These are phyloP conservation scores for Mortierella sp. DNA, from an alignment of 371 early-diverging fungal genomes.

Conservation along the genomic window DNA sequence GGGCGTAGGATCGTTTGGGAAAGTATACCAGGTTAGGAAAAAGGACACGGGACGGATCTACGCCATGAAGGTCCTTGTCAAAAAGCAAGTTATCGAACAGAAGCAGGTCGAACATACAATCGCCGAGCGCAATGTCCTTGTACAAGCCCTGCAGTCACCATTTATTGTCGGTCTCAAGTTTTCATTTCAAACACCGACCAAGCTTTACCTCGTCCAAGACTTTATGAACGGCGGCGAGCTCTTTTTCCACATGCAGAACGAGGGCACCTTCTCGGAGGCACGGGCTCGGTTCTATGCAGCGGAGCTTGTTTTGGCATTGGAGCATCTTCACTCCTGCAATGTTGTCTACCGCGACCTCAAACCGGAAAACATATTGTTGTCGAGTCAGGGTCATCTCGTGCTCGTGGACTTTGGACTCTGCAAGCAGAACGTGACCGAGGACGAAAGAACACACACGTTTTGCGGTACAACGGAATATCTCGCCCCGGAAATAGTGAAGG, in stretches of 20 bases:
- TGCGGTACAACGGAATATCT: constrained; percentile 81
- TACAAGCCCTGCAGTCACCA: constrained; percentile 65
- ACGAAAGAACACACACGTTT: constrained; percentile 70
- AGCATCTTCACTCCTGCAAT: constrained; percentile 72
- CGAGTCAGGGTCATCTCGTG: constrained; percentile 75
- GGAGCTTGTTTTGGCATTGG: constrained; percentile 74
- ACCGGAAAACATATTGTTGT: constrained; percentile 70
- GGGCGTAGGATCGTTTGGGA: constrained; percentile 87
- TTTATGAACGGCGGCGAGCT: constrained; percentile 84
- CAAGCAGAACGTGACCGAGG: constrained; percentile 71
- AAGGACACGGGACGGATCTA: constrained; percentile 80
- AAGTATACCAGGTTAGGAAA: constrained; percentile 84
- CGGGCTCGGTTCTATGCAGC: constrained; percentile 73
- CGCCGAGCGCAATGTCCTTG: constrained; percentile 83
- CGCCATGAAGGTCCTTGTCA: constrained; percentile 88
- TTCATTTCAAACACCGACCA: constrained; percentile 73
- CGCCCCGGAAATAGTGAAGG: constrained; percentile 78
- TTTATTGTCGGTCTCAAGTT: constrained; percentile 75
- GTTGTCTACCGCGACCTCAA: constrained; percentile 75
- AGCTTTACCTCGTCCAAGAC: constrained; percentile 78
- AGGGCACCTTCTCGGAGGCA: constrained; percentile 65
- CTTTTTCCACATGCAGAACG: constrained; percentile 72
- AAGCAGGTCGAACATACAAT: constrained; percentile 80
- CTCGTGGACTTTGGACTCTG: constrained; percentile 85
- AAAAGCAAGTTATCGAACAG: constrained; percentile 76